Percentiles rank a stretch among this genome's conserved stretches.
Evolutionary conservation across 2,329 filamentous ascomycete species (phyloP).

Genomic region (Pseudogymnoascus sp.): DNA sequence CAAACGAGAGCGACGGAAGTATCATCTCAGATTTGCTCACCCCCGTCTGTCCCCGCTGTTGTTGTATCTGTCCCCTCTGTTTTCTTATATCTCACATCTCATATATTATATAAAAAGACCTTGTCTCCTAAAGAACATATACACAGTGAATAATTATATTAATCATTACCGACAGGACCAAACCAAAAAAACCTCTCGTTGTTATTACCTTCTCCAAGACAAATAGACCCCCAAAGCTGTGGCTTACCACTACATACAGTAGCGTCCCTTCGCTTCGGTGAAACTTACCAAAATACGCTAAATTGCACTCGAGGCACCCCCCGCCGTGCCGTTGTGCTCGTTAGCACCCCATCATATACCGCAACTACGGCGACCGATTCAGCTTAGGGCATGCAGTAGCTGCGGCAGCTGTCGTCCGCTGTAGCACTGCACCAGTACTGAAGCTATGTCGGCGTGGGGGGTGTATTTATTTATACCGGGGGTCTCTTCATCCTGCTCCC

Average conservation of each 20-base stretch:
- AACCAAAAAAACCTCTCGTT: background rate
- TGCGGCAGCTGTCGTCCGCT: background rate
- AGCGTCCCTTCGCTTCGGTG: background rate
- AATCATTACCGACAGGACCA: background rate
- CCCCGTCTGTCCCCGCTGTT: background rate
- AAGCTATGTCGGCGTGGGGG: background rate
- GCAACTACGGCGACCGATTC: background rate
- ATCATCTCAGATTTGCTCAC: background rate
- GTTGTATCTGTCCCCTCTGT: too few relatives aligned
- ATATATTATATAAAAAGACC: background rate
- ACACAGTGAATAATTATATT: background rate
- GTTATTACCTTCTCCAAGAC: background rate
- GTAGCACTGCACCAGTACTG: background rate
- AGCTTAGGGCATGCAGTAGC: slow-evolving; percentile 3
- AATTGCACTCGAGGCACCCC: background rate
- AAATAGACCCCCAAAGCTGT: background rate
- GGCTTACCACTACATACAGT: background rate
- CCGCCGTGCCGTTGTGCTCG: background rate
- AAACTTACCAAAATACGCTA: background rate
- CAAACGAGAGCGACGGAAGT: background rate
- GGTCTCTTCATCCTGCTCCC: background rate
- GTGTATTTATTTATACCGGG: background rate
- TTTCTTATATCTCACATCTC: background rate
- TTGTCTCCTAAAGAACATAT: background rate
- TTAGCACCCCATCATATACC: background rate